Evolutionary conservation across 352 stramenopile genomes (phyloP), one percentile per base, ranked within the genome.

Genomic region (Globisporangium uncinulatum): DNA sequence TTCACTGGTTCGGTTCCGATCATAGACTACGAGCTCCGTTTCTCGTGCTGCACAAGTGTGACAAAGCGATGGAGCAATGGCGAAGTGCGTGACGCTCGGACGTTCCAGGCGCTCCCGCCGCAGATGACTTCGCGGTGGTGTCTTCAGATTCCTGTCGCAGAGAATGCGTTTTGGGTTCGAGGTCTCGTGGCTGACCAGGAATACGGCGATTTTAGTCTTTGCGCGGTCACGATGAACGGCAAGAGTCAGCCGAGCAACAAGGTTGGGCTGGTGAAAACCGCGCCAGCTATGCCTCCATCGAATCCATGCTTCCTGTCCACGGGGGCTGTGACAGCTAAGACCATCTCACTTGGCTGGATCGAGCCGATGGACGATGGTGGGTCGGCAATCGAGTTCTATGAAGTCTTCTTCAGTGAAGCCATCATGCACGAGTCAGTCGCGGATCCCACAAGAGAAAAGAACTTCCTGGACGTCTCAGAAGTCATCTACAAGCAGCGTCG

Each of bases 1-100:
- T 89, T 92, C 59, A 92, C 79, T 1, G 79, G 77, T 3, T 87
- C 79, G 2, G 70, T 70, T 21, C 63, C 62, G 9, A 83, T 92
- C 61, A 66, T 85, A 39, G 81, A 92, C 54, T 89, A 85, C 53
- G 77, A 87, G 51, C 44, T 92, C 4, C 65, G n/a, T 0, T 83
- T 72, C 45, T 78, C 76, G 0, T 51, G 71, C 4, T 56, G 32
- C 34, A 39, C 32, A 2, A 55, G 8, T 13, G 59, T 41, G 31
- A 60, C 34, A 11, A 60, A 48, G 37, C 42, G 31, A 20, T 11
- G 31, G 36, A 45, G 56, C 29, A 20, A 62, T 5, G 21, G 17
- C 13, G 32, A 17, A 20, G 48, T 20, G 13, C 11, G 5, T 31
- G n/a, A 46, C 36, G 36, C 36, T 5, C 21, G 44, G 29, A 32